Evolutionary conservation across 176 grass and related monocot species (phyloP), one percentile per base, ranked within the genome.

Genomic region (Tuctoria greenei): DNA sequence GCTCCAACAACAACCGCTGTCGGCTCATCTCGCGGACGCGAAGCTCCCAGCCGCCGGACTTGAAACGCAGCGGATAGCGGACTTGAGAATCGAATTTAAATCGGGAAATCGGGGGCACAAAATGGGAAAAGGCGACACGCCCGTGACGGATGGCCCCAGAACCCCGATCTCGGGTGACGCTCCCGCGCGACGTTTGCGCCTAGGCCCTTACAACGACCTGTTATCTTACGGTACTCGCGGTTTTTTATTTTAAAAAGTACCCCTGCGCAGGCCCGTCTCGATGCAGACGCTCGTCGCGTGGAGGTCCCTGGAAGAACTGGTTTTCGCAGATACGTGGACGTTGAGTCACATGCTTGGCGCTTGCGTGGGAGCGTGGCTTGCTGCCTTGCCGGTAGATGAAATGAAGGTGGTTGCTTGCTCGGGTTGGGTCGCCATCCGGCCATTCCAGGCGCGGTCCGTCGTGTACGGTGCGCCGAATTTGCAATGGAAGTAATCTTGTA

Each of bases 121-220:
- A 27, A 0, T 12, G 4, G 60, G 36, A 76, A 70, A 66, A 73
- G 62, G 41, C 66, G 43, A 78, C 83, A 44, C 79, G 90, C 80
- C 76, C 88, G 87, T 82, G 88, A 90, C 70, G 79, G 55, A 69
- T 76, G 87, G 87, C 77, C 87, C 83, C 84, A 89, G 41, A 62
- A 67, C 67, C 67, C 82, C 86, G 76, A 81, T 84, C 76, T 83
- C 52, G n/a, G n/a, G n/a, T n/a, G 58, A 82, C 74, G 79, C 73
- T 42, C 77, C 68, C 13, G 7, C 49, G 8, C 17, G 0, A 16
- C 3, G 70, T 86, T 86, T 27, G 24, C 60, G 8, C 0, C 7
- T n/a, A 21, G 11, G 6, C 13, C 73, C 85, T 17, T 49, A 8
- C 1, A 12, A 0, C 2, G 12, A 5, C 16, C 14, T 31, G 11